Percentiles rank a stretch among this genome's conserved stretches.
These are phyloP conservation scores for Cerioporus squamosus DNA, from an alignment of 1,284 basidiomycete species.

Conservation along the genomic window DNA sequence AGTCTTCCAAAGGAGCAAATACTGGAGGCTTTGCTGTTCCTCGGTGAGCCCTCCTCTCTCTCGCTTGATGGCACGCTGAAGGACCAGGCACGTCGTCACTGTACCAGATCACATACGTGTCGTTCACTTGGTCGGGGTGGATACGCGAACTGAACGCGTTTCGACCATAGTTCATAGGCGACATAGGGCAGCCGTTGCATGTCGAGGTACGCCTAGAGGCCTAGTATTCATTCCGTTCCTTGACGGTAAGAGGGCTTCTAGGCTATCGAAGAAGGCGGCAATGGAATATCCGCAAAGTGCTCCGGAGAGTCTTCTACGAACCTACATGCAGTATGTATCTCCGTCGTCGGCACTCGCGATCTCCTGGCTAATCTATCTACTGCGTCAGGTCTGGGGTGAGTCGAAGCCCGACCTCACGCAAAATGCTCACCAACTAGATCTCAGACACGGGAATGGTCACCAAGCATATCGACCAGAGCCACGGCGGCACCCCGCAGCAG, in stretches of 20 bases:
- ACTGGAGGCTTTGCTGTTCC: conserved; percentile 55
- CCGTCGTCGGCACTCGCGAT: conserved; percentile 9
- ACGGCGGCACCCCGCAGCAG: conserved; percentile 42
- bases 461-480: conserved; percentile 44
- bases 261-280: conserved; percentile 30
- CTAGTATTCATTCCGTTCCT: not conserved
- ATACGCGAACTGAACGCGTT: conserved; percentile 36
- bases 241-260: not conserved
- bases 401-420: not conserved
- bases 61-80: not conserved
- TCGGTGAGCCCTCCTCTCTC: conserved; percentile 32
- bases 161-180: conserved; percentile 27
- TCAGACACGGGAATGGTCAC: conserved; percentile 51
- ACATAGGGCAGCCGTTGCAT: conserved; percentile 6
- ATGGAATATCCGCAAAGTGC: conserved; percentile 33
- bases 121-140: not conserved
- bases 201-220: conserved; percentile 24
- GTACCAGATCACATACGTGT: conserved; percentile 1
- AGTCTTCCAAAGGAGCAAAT: conserved; percentile 44
- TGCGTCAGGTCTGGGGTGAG: conserved; percentile 30
- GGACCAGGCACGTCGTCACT: not conserved
- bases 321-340: conserved; percentile 47
- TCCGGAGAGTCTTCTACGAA: conserved; percentile 41
- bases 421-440: too few species aligned
- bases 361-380: conserved; percentile 3